Evolutionary conservation across 768 basidiomycete species (phyloP), one percentile per base, ranked within the genome.

Genomic region (Russula sp.): DNA sequence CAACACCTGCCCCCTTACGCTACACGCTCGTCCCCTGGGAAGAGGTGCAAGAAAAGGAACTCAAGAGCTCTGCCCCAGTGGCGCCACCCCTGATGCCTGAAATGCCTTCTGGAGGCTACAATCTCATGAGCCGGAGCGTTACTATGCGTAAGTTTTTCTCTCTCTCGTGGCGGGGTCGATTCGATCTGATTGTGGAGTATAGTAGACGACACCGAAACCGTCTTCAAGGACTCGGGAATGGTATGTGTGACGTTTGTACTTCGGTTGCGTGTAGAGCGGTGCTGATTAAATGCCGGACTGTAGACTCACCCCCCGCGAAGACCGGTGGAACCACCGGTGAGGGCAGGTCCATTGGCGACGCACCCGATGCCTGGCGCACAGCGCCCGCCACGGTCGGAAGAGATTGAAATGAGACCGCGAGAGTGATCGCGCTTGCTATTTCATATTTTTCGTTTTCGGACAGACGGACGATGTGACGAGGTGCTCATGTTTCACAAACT

Each of bases 1-100:
- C 78, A 25, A 73, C 79, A n/a, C 73, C 86, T 39, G 75, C 74
- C 3, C 82, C 86, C 14, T 73, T 76, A 8, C 77, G 79, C 20
- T 87, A 88, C 72, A 89, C 88, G 16, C 66, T 84, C 65, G 81
- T 93, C 1, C 91, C 92, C 4, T 94, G 83, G 79, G 83, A 86
- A 5, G 72, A 83, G 65, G 78, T 85, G 43, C 70, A 78, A 65
- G 74, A 71, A 6, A 73, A 77, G 51, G 78, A 62, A 35, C 43
- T 7, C 13, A 41, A 35, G 4, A 7, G 9, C 0, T 39, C 57
- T 36, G 48, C 25, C 20, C 39, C 35, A 8, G 16, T 39, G 60
- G 69, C 51, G 69, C 70, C 39, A 64, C 53, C 10, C 65, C 61
- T 14, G 64, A 67, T 53, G 34, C 64, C 56, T 48, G 66, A 49